phyloP scores from a whole-genome alignment of 169 alveolate species.

The Plasmodium malariae region DNA sequence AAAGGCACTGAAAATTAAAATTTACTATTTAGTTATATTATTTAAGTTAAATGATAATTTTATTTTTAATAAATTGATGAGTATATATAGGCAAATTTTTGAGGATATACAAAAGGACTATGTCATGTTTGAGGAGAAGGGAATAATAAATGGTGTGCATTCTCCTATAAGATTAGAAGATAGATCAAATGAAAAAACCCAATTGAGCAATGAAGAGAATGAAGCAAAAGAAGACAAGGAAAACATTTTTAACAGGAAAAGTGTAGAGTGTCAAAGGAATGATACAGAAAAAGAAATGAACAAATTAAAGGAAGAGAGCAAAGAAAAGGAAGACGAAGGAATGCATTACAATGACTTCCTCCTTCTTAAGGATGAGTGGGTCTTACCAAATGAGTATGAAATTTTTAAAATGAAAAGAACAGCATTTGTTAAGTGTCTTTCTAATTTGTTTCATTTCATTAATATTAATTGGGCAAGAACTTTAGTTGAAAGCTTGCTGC shows the following conservation, averaged over 20 bases:
- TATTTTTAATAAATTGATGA: constrained; percentile 55
- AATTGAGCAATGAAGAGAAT: neutral
- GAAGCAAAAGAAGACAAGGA: neutral
- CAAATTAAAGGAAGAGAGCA: neutral
- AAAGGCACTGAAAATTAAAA: constrained; percentile 56
- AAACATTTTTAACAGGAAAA: neutral
- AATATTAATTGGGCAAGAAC: constrained; percentile 82
- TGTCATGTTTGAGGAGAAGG: constrained; percentile 18
- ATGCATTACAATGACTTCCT: constrained; percentile 13
- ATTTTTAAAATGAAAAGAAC: constrained; percentile 73
- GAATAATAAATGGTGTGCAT: no score
- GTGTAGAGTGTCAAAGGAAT: neutral
- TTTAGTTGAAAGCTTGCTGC: constrained; percentile 80
- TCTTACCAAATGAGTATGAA: constrained; percentile 76
- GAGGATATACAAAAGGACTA: constrained; percentile 54
- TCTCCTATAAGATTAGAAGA: no score
- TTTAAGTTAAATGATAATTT: constrained; percentile 73
- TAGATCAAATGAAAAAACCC: neutral
- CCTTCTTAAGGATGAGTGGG: constrained; percentile 30
- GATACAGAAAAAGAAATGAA: neutral
- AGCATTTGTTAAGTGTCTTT: constrained; percentile 81
- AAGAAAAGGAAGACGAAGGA: neutral
- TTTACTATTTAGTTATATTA: constrained; percentile 49
- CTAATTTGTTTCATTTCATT: constrained; percentile 78
- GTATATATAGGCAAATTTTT: constrained; percentile 66